Conservation (phyloP, 306 rosid species). For the Malus orientalis region DNA sequence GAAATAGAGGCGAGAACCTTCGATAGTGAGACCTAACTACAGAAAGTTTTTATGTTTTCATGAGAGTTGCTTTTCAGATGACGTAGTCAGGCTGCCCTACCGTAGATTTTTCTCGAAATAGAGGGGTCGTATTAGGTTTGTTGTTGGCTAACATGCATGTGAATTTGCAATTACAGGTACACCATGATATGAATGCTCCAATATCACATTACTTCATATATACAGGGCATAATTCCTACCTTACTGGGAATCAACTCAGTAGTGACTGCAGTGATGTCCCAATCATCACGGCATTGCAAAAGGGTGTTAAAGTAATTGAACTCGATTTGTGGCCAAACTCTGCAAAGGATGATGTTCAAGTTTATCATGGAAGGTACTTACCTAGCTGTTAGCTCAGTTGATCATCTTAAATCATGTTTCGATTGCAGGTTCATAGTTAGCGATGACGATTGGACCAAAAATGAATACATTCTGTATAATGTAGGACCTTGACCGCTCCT, state of each 20-base stretch:
- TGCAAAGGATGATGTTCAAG: constrained; percentile 52
- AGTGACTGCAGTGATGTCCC: constrained; percentile 85
- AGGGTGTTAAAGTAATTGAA: constrained; percentile 76
- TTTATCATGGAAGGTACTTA: constrained; percentile 83
- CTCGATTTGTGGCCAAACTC: constrained; percentile 93
- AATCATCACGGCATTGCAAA: constrained; percentile 58
- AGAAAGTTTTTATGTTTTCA: not conserved
- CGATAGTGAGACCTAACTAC: not conserved
- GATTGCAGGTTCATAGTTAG: not conserved
- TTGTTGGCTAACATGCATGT: constrained; percentile 14
- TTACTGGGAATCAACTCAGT: constrained; percentile 93
- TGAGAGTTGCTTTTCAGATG: not conserved
- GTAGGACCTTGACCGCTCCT: constrained; percentile 85
- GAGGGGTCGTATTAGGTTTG: not conserved
- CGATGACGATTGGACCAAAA: not conserved
- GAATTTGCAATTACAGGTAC: constrained; percentile 47
- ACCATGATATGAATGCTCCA: constrained; percentile 88
- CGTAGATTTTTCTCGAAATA: not conserved
- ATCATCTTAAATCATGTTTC: not conserved
- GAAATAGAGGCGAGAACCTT: not conserved
- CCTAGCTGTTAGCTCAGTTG: not conserved
- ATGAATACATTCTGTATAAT: constrained; percentile 4
- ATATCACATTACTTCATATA: constrained; percentile 92
- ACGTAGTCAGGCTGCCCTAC: not conserved
- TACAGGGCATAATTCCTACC: constrained; percentile 96